phyloP scores from a whole-genome alignment of 164 flowering plant genomes.

The Chimonanthus salicifolius region DNA sequence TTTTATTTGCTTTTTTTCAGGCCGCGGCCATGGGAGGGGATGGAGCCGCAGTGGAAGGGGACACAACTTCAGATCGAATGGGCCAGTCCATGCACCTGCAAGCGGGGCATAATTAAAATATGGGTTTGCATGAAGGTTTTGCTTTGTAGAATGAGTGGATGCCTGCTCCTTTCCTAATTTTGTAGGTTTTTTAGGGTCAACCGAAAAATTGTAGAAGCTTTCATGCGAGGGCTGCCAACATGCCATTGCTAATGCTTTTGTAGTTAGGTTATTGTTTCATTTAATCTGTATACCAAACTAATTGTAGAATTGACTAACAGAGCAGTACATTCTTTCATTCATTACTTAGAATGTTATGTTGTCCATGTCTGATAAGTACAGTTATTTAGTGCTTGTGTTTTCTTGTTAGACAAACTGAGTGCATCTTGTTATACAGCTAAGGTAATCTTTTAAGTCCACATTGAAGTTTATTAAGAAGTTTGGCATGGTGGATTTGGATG shows the following conservation, averaged over 20 bases:
- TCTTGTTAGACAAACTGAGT: background rate
- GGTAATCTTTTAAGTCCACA: too few relatives aligned
- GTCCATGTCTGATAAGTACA: background rate
- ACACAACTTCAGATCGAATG: slow-evolving; percentile 1
- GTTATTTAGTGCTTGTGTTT: too few relatives aligned
- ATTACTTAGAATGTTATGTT: background rate
- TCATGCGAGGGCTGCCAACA: background rate
- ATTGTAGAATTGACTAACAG: slow-evolving; percentile 18
- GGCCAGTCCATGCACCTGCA: slow-evolving; percentile 2
- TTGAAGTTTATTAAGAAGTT: too few relatives aligned
- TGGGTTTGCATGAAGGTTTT: slow-evolving; percentile 8
- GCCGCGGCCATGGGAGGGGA: slow-evolving; percentile 8
- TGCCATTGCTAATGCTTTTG: slow-evolving; percentile 1
- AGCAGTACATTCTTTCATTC: slow-evolving; percentile 40
- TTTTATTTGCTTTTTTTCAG: background rate
- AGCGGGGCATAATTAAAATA: background rate
- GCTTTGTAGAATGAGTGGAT: slow-evolving; percentile 3
- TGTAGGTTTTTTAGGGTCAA: background rate
- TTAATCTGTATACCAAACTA: background rate
- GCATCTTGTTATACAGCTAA: background rate
- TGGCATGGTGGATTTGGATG: too few relatives aligned
- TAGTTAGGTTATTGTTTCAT: slow-evolving; percentile 5
- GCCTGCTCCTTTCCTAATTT: background rate
- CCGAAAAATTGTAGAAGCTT: slow-evolving; percentile 1
- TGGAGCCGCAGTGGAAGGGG: slow-evolving; percentile 3